phyloP scores from a whole-genome alignment of 495 filamentous ascomycete genomes.

The Darksidea phi region DNA sequence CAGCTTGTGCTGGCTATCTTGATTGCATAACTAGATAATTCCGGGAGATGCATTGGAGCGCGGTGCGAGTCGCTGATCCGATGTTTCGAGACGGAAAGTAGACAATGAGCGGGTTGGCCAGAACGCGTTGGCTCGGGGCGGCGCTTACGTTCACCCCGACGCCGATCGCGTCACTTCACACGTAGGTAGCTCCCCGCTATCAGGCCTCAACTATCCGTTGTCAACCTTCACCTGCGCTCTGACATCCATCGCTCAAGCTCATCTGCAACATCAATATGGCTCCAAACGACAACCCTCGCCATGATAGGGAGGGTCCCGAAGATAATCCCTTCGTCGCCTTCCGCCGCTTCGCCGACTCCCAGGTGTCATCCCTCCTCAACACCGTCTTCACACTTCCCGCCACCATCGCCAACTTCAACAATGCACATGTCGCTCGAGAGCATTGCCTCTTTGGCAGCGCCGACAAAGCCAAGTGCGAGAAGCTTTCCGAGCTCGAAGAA shows the following conservation, averaged over 20 bases:
- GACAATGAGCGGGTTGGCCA: no score
- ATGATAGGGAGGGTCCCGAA: constrained; percentile 12
- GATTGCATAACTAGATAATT: no score
- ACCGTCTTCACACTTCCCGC: constrained; percentile 51
- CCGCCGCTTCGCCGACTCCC: constrained; percentile 59
- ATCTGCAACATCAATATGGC: constrained; percentile 1
- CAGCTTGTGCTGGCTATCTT: no score
- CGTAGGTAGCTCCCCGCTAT: neutral
- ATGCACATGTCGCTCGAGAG: constrained; percentile 5
- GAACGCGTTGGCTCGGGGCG: no score
- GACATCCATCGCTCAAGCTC: neutral
- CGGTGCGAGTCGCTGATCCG: no score
- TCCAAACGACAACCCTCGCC: constrained; percentile 29
- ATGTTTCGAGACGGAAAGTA: no score
- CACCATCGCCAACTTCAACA: constrained; percentile 9
- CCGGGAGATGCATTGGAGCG: no score
- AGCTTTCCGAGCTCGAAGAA: constrained; percentile 6
- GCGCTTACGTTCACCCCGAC: no score
- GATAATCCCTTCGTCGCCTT: constrained; percentile 60
- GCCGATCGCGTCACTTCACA: neutral
- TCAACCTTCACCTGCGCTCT: neutral
- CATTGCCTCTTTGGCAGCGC: constrained; percentile 17
- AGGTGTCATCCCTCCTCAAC: constrained; percentile 56
- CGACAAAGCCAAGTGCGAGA: constrained; percentile 4
- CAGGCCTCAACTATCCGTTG: neutral